Evolutionary conservation across 2,329 filamentous ascomycete genomes (phyloP).

Genomic region (Alternaria hordeiaustralica): DNA sequence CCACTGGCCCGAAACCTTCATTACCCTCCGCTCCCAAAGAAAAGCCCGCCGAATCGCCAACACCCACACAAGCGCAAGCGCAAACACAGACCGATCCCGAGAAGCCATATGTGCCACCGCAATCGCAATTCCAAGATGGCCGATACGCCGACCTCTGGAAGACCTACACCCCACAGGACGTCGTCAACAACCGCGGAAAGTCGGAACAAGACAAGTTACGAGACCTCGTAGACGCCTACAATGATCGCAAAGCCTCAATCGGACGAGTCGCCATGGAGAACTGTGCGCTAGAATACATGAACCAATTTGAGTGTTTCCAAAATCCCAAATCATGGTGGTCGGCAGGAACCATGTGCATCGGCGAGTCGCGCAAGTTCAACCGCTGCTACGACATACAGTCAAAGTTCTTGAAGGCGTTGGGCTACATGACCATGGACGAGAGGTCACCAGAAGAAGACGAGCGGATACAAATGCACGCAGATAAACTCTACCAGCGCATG

Average conservation of each 20-base stretch:
- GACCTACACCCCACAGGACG: conserved; percentile 76
- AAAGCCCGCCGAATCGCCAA: conserved; percentile 28
- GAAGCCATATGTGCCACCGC: conserved; percentile 51
- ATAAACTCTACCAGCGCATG: conserved; percentile 88
- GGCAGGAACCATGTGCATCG: conserved; percentile 78
- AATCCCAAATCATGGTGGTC: conserved; percentile 68
- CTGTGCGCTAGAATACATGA: conserved; percentile 85
- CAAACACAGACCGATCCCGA: conserved; percentile 24
- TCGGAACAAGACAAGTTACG: conserved; percentile 80
- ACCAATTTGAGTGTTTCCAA: conserved; percentile 82
- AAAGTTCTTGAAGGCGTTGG: conserved; percentile 88
- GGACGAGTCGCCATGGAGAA: conserved; percentile 88
- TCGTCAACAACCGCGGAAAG: conserved; percentile 72
- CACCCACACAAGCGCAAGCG: conserved; percentile 7
- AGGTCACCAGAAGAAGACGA: conserved; percentile 76
- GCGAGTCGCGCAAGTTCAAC: conserved; percentile 78
- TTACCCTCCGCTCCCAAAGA: conserved; percentile 38
- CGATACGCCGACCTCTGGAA: conserved; percentile 91
- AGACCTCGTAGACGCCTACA: conserved; percentile 82
- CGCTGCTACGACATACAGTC: conserved; percentile 89
- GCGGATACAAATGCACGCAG: conserved; percentile 90
- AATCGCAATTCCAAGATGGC: conserved; percentile 71
- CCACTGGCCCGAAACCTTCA: conserved; percentile 66
- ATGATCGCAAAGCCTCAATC: conserved; percentile 79
- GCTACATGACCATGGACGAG: conserved; percentile 76